Percentiles rank a stretch among this genome's conserved stretches.
Evolutionary conservation across 805 yeast genomes (phyloP).

Genomic region (Kregervanrija pseudodelftensis): DNA sequence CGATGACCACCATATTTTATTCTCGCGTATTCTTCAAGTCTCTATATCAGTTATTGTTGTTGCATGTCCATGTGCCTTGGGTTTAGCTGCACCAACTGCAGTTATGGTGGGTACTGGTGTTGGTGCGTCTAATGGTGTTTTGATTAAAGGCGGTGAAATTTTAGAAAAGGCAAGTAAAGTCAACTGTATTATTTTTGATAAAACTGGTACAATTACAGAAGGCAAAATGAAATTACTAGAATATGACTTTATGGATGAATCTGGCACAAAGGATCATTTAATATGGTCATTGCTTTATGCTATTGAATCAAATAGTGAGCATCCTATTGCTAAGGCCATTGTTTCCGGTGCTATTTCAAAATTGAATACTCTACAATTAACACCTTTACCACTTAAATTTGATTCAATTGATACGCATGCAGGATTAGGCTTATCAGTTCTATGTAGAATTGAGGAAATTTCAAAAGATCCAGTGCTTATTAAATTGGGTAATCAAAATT

Average conservation of each 20-base stretch:
- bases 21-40: conserved; percentile 44
- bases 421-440: conserved; percentile 39
- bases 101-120: conserved; percentile 98
- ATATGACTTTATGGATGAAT: conserved; percentile 14
- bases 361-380: conserved; percentile 1
- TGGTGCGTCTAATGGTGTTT: conserved; percentile 83
- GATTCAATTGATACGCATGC: conserved; percentile 31
- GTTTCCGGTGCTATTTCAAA: conserved; percentile 24
- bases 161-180: conserved; percentile 66
- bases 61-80: conserved; percentile 98
- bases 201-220: conserved; percentile 90
- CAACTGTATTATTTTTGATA: conserved; percentile 74
- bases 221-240: conserved; percentile 58
- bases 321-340: conserved; percentile 80
- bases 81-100: conserved; percentile 97
- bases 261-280: conserved; percentile 17
- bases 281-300: conserved; percentile 49
- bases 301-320: conserved; percentile 70
- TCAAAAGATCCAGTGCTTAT: conserved; percentile 24
- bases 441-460: conserved; percentile 9
- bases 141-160: conserved; percentile 89
- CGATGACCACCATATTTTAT: conserved; percentile 13
- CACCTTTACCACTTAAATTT: conserved; percentile 15
- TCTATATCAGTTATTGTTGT: conserved; percentile 92
- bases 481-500: conserved; percentile 47